A percentile compares a stretch with the other conserved stretches of the same genome.
phyloP scores from a whole-genome alignment of 495 filamentous ascomycete species.

The Emericellopsis terricola region DNA sequence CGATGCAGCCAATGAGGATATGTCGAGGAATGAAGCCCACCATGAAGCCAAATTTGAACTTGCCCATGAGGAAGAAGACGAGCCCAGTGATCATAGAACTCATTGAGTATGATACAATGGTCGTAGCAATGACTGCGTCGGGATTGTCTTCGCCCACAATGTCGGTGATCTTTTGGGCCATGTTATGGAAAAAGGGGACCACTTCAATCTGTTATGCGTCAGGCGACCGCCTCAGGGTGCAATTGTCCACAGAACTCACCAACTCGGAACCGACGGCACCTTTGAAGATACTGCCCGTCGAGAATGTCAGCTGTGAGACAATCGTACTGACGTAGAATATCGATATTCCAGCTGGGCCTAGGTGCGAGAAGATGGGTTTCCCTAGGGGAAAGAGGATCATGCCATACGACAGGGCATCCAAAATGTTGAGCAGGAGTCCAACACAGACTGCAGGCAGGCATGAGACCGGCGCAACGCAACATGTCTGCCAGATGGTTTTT shows the following conservation, averaged over 20 bases:
- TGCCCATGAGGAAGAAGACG: slow-evolving; percentile 82
- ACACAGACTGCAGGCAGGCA: slow-evolving; percentile 74
- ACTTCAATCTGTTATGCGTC: slow-evolving; percentile 56
- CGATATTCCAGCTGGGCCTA: slow-evolving; percentile 85
- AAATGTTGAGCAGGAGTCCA: slow-evolving; percentile 74
- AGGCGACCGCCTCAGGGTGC: too few relatives aligned
- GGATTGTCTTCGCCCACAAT: slow-evolving; percentile 64
- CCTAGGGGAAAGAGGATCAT: slow-evolving; percentile 94
- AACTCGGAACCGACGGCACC: slow-evolving; percentile 94
- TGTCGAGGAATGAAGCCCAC: slow-evolving; percentile 93
- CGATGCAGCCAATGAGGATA: slow-evolving; percentile 93
- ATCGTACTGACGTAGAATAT: slow-evolving; percentile 99
- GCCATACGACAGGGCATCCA: slow-evolving; percentile 88
- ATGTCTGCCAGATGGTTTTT: slow-evolving; percentile 41
- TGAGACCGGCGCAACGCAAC: slow-evolving; percentile 44
- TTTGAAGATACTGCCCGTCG: slow-evolving; percentile 71
- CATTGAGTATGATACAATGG: slow-evolving; percentile 74
- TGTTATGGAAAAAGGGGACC: slow-evolving; percentile 93
- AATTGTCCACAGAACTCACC: too few relatives aligned
- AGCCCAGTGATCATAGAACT: slow-evolving; percentile 81
- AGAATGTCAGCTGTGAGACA: slow-evolving; percentile 84
- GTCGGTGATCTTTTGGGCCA: slow-evolving; percentile 76
- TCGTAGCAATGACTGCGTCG: slow-evolving; percentile 76
- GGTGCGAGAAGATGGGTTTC: slow-evolving; percentile 58
- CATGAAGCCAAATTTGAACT: slow-evolving; percentile 67